Base-by-base conservation (phyloP, 2,329 filamentous ascomycete genomes). In the Leptographium lundbergii region DNA sequence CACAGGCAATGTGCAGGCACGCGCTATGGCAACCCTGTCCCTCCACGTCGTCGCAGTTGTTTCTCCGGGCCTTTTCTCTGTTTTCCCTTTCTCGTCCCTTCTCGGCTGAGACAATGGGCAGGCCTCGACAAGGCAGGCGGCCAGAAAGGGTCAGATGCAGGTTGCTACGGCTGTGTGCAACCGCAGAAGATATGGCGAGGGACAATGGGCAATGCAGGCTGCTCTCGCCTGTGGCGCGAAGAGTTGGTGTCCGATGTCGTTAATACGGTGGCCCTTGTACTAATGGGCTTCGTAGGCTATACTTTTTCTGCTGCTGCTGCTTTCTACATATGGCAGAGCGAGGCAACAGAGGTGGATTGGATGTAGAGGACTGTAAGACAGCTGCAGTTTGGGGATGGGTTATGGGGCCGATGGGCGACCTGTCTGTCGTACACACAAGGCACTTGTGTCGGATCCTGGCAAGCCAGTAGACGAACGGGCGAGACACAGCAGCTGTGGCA, bases 371-470 rank as follows among this genome's bases (percentile, higher is more conserved):
- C 52, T 11, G 52, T 54, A 13, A 25, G 32, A 54, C 52, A 39
- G 17, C 19, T 32, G 17, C 50, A 32, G 29, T 53, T 29, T n/a
- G 29, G 24, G 14, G 36, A 25, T 14, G 22, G 6, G 13, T 32
- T 29, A 27, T 25, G 39, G 25, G 54, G 39, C 14, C 14, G 14
- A 14, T 24, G 39, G 39, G 39, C 36, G 2, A 34, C 34, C 36
- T 55, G 54, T 39, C 47, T 56, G 60, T 59, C 11, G 57, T 36
- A 63, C 61, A 60, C 57, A 60, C 60, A 56, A 56, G 58, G 57
- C 57, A 59, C 60, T 54, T 48, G 57, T 56, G 52, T 53, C 25
- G 54, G 52, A 58, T 27, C 54, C 57, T 52, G 42, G 56, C 29
- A 42, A 57, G 54, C 56, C 57, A 59, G 57, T 57, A 61, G 57